These are phyloP conservation scores for Rhytidhysteron rufulum DNA, from an alignment of 2,329 filamentous ascomycete species.

Conservation along the genomic window DNA sequence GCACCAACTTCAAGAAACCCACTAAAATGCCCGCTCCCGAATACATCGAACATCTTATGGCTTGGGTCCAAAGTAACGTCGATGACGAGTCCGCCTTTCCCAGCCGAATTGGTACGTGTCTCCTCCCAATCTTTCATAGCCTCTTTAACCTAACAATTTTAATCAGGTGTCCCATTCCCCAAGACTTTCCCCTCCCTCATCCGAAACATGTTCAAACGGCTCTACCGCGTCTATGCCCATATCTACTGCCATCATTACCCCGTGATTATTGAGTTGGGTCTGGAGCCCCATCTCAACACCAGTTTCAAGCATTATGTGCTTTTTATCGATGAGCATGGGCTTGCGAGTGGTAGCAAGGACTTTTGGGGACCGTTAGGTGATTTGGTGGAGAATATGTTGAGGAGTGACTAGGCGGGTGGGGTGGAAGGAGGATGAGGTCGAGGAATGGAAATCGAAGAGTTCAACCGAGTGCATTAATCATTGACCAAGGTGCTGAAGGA, in stretches of 20 bases:
- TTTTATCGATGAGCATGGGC: constrained; percentile 92
- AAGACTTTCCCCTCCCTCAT: constrained; percentile 87
- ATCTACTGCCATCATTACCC: constrained; percentile 98
- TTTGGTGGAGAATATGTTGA: constrained; percentile 95
- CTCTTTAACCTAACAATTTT: constrained; percentile 9
- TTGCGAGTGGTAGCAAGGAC: constrained; percentile 83
- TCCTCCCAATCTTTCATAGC: not conserved
- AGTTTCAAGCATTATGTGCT: constrained; percentile 99
- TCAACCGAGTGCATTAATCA: not conserved
- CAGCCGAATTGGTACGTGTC: constrained; percentile 71
- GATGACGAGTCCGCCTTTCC: constrained; percentile 95
- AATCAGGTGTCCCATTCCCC: constrained; percentile 81
- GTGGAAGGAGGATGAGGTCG: not conserved
- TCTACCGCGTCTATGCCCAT: constrained; percentile 97
- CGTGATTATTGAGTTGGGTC: constrained; percentile 87
- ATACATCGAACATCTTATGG: constrained; percentile 97
- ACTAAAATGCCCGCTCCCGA: constrained; percentile 97
- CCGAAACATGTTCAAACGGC: constrained; percentile 98
- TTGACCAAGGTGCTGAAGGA: not conserved
- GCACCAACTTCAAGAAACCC: constrained; percentile 86
- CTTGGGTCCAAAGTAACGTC: constrained; percentile 91
- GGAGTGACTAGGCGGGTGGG: constrained; percentile 64
- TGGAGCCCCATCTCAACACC: constrained; percentile 96
- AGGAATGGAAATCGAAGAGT: not conserved
- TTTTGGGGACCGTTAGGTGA: constrained; percentile 96